phyloP scores from a whole-genome alignment of 176 grass and related monocot genomes.

The maize (Zea mays) region Zm-B73-REFERENCE-NAM-5.0 NC_050103.1:122786501-122787000 shows the following conservation, averaged over 20 bases:
- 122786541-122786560: neutral
- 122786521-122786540: neutral
- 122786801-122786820: constrained; percentile 7
- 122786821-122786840: constrained; percentile 51
- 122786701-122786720: neutral
- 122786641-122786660: constrained; percentile 1
- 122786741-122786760: neutral
- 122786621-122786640: neutral
- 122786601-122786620: neutral
- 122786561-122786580: constrained; percentile 5
- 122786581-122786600: neutral
- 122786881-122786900: constrained; percentile 46
- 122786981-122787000: too few relatives aligned
- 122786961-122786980: too few relatives aligned
- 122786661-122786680: too few relatives aligned
- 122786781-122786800: neutral
- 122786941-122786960: too few relatives aligned
- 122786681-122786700: neutral
- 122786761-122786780: neutral
- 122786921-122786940: neutral
- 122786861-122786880: constrained; percentile 50
- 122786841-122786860: constrained; percentile 51
- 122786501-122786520: neutral
- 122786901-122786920: constrained; percentile 18
- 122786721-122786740: neutral